phyloP scores from a whole-genome alignment of 2,329 filamentous ascomycete genomes.

The Sordariomycetes sp. region DNA sequence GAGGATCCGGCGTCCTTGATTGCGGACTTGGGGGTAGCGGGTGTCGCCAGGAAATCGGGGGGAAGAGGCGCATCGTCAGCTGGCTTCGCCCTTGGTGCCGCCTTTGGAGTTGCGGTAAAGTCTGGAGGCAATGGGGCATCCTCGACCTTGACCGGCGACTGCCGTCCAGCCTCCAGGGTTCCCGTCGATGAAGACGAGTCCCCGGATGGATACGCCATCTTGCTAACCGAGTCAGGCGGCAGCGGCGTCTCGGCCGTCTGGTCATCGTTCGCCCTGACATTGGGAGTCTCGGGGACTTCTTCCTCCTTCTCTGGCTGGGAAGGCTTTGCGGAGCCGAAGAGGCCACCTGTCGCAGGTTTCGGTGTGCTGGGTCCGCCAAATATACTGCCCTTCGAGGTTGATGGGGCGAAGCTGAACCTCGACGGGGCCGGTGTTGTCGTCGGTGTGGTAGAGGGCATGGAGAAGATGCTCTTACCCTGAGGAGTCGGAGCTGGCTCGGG shows the following conservation, averaged over 20 bases:
- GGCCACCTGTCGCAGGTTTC: conserved; percentile 10
- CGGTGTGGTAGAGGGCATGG: conserved; percentile 10
- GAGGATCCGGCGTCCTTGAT: conserved; percentile 14
- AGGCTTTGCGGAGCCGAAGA: conserved; percentile 16
- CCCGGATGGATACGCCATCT: conserved; percentile 31
- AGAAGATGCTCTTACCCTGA: conserved; percentile 21
- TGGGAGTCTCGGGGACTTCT: conserved; percentile 14
- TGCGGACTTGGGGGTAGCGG: conserved; percentile 8
- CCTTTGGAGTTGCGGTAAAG: conserved; percentile 15
- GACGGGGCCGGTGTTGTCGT: conserved; percentile 36
- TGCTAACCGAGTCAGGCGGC: conserved; percentile 43
- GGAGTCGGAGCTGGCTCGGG: conserved; percentile 19
- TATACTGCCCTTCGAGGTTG: conserved; percentile 14
- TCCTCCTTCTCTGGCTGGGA: conserved; percentile 8
- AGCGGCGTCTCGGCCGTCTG: conserved; percentile 24
- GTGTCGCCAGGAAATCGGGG: conserved; percentile 15
- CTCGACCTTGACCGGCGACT: conserved; percentile 1
- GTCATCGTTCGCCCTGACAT: conserved; percentile 21
- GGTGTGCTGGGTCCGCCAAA: conserved; percentile 22
- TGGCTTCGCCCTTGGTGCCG: conserved; percentile 8
- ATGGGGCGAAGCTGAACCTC: conserved; percentile 26
- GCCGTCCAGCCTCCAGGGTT: neutral
- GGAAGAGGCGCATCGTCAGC: conserved; percentile 17
- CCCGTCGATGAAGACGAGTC: conserved; percentile 36
- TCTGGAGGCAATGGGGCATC: conserved; percentile 19